Percentiles rank a stretch among this genome's conserved stretches.
phyloP scores from a whole-genome alignment of 345 rosid species.

The Cardiospermum halicacabum region DNA sequence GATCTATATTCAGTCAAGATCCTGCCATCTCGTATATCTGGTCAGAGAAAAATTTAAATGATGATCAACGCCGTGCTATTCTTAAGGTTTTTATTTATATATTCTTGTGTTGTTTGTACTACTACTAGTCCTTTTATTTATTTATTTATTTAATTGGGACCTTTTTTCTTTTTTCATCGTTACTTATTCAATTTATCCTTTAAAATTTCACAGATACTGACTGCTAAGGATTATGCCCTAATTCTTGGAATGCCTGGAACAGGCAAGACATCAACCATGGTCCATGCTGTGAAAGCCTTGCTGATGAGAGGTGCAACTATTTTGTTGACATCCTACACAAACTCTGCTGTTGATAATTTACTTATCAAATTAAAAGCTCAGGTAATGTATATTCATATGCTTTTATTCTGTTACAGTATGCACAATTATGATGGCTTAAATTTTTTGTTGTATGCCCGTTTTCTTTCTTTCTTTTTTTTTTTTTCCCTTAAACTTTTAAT shows the following conservation, averaged over 20 bases:
- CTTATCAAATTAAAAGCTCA: constrained; percentile 92
- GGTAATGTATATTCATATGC: constrained; percentile 46
- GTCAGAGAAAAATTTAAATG: constrained; percentile 82
- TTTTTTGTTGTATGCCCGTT: neutral
- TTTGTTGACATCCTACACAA: constrained; percentile 96
- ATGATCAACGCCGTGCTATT: constrained; percentile 95
- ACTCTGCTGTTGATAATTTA: constrained; percentile 96
- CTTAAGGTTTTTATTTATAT: constrained; percentile 58
- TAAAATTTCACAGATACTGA: constrained; percentile 67
- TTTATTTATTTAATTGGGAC: no score
- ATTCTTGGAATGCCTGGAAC: constrained; percentile 99
- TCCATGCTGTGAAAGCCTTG: constrained; percentile 95
- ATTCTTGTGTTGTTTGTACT: constrained; percentile 8
- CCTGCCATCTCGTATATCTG: constrained; percentile 92
- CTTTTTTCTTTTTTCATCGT: neutral
- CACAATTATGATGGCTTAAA: neutral
- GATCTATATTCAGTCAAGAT: constrained; percentile 88
- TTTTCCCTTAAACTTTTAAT: no score
- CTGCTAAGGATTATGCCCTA: constrained; percentile 89
- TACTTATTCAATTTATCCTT: constrained; percentile 16
- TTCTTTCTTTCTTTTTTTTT: no score
- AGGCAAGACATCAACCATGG: constrained; percentile 97
- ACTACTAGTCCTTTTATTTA: no score
- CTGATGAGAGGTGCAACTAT: constrained; percentile 90
- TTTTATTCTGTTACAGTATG: constrained; percentile 11